phyloP scores from a whole-genome alignment of 257 asterid genomes.

The Eustoma russellianum region DNA sequence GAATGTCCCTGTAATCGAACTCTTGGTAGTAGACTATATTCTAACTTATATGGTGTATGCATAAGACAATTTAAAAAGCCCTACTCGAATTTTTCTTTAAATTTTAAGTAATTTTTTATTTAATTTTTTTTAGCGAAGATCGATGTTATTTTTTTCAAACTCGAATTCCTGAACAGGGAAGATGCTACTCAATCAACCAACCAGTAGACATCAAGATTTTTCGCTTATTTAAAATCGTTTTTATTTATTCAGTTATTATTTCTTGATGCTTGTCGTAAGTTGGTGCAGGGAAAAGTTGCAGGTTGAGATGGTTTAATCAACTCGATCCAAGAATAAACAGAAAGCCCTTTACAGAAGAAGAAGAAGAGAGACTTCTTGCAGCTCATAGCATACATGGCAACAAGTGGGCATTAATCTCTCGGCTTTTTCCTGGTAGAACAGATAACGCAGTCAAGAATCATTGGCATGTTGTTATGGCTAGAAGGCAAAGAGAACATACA shows the following conservation, averaged over 20 bases:
- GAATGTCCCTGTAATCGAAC: no score
- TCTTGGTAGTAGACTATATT: no score
- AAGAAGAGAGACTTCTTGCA: slow-evolving; percentile 69
- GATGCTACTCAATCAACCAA: no score
- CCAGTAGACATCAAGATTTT: no score
- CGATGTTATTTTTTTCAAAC: no score
- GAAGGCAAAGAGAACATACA: slow-evolving; percentile 76
- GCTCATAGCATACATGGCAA: slow-evolving; percentile 85
- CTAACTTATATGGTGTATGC: slow-evolving; percentile 8
- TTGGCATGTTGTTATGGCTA: slow-evolving; percentile 95
- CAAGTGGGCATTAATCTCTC: slow-evolving; percentile 84
- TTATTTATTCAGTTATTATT: not conserved
- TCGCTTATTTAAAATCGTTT: no score
- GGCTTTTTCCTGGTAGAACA: slow-evolving; percentile 91
- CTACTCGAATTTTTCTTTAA: no score
- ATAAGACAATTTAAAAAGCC: not conserved
- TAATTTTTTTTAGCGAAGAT: not conserved
- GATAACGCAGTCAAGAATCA: slow-evolving; percentile 95
- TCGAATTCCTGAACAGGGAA: no score
- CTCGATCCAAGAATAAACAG: slow-evolving; percentile 91
- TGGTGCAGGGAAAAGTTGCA: slow-evolving; percentile 75
- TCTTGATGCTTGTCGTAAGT: not conserved
- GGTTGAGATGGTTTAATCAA: slow-evolving; percentile 94
- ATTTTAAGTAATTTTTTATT: no score
- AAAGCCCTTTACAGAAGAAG: slow-evolving; percentile 81